Conservation (phyloP, 2,329 filamentous ascomycete genomes). For the Aureobasidium melanogenum region DNA sequence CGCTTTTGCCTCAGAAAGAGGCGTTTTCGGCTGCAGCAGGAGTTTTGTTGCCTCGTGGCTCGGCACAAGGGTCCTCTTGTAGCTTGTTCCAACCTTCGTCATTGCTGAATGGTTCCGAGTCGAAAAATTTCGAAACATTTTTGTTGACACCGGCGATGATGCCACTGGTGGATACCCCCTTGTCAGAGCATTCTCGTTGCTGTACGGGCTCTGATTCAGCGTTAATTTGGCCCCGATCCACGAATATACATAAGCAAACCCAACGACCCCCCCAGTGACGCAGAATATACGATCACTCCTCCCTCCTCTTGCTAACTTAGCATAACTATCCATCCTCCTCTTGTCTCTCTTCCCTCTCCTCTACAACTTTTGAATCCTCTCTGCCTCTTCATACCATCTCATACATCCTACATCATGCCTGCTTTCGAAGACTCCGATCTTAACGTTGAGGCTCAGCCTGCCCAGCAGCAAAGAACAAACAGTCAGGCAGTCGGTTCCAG, state of each 20-base stretch:
- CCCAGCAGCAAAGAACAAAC: slow-evolving; percentile 24
- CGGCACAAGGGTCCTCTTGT: slow-evolving; percentile 6
- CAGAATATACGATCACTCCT: not conserved
- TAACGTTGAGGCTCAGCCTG: slow-evolving; percentile 30
- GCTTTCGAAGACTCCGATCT: slow-evolving; percentile 51
- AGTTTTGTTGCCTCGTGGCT: slow-evolving; percentile 10
- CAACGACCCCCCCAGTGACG: not conserved
- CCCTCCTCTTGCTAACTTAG: slow-evolving; percentile 6
- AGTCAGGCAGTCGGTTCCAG: slow-evolving; percentile 23
- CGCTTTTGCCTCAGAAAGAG: slow-evolving; percentile 10
- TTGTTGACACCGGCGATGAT: slow-evolving; percentile 12
- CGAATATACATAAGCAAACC: slow-evolving; percentile 12
- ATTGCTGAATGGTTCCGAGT: slow-evolving; percentile 9
- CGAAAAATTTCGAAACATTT: slow-evolving; percentile 10
- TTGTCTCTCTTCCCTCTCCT: slow-evolving; percentile 4
- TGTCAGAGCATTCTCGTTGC: slow-evolving; percentile 5
- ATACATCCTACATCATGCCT: slow-evolving; percentile 43
- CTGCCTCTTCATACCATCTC: not conserved
- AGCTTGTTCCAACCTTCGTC: slow-evolving; percentile 11
- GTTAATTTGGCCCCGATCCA: not conserved
- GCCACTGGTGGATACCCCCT: slow-evolving; percentile 10
- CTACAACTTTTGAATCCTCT: not conserved
- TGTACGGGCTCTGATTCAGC: slow-evolving; percentile 11
- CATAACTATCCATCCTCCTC: not conserved
- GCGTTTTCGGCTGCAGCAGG: not conserved